Evolutionary conservation across 1,284 basidiomycete species (phyloP).

Genomic region (Trametes versicolor): DNA sequence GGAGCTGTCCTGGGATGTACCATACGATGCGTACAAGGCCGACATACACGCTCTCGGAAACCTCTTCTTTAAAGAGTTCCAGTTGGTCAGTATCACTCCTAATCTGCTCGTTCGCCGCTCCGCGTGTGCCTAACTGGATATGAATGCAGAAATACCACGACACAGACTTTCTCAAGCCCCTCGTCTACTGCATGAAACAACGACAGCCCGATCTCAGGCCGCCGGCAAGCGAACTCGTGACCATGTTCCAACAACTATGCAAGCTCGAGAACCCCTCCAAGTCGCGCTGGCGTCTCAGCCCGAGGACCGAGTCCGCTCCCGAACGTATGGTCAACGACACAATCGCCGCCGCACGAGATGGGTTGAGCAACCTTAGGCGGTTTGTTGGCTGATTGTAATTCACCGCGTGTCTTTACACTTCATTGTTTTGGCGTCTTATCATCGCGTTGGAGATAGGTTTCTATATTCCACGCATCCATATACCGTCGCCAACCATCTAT

Average conservation of each 20-base stretch:
- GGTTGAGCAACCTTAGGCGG: conserved; percentile 17
- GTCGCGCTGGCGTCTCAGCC: conserved; percentile 14
- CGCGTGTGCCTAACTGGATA: not conserved
- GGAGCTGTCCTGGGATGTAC: conserved; percentile 38
- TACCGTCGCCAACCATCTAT: too few relatives aligned
- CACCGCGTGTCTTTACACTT: not conserved
- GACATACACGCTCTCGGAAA: conserved; percentile 45
- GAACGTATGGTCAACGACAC: conserved; percentile 24
- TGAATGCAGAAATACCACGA: not conserved
- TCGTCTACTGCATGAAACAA: conserved; percentile 13
- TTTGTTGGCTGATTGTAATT: conserved; percentile 5
- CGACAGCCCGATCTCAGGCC: conserved; percentile 4
- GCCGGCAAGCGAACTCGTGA: conserved; percentile 2
- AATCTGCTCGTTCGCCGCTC: too few relatives aligned
- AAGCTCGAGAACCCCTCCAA: not conserved
- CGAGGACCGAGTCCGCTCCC: conserved; percentile 10
- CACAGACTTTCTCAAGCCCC: not conserved
- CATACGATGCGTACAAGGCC: conserved; percentile 44
- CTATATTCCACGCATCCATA: too few relatives aligned
- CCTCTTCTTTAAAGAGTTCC: conserved; percentile 34
- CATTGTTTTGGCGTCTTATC: too few relatives aligned
- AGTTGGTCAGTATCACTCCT: conserved; percentile 24
- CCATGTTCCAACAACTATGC: conserved; percentile 13
- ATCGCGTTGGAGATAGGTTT: too few relatives aligned
- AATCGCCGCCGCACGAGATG: conserved; percentile 22